Conservation (phyloP, 768 basidiomycete genomes). For the Pilatotrama ljubarskyi region DNA sequence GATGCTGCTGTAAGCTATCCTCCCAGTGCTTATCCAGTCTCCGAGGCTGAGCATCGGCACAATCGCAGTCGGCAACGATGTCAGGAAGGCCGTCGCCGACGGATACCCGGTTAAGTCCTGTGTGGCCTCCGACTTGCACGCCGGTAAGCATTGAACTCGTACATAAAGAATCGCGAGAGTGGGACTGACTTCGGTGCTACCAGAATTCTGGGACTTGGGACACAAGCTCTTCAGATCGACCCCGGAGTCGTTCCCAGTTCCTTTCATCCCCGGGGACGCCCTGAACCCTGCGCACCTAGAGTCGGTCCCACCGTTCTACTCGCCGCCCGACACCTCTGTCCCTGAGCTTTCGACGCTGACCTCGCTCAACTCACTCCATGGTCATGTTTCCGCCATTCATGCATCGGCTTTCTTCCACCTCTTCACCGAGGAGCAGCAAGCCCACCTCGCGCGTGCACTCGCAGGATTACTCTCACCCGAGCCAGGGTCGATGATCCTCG, state of each 20-base stretch:
- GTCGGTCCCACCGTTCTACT: not conserved
- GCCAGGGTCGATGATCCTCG: constrained; percentile 49
- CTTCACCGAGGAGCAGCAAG: constrained; percentile 44
- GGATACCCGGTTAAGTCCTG: constrained; percentile 43
- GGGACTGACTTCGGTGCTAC: not conserved
- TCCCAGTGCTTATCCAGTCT: not conserved
- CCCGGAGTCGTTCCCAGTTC: constrained; percentile 50
- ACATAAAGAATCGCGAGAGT: too few species aligned
- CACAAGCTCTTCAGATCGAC: constrained; percentile 60
- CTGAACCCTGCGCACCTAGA: constrained; percentile 48
- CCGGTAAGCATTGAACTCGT: constrained; percentile 28
- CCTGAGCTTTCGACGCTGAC: constrained; percentile 39
- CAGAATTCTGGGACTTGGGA: constrained; percentile 63
- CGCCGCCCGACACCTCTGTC: not conserved
- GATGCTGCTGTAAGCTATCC: constrained; percentile 43
- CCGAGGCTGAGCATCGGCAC: not conserved
- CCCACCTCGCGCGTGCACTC: constrained; percentile 41
- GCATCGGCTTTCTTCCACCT: constrained; percentile 52
- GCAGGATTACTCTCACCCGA: constrained; percentile 43
- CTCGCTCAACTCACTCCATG: constrained; percentile 38
- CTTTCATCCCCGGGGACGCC: constrained; percentile 56
- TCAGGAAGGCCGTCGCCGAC: constrained; percentile 42
- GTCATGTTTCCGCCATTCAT: constrained; percentile 50
- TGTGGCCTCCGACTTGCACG: constrained; percentile 40
- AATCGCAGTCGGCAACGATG: constrained; percentile 42